phyloP scores from a whole-genome alignment of 2,329 filamentous ascomycete genomes.

The Sporothrix euskadiensis region DNA sequence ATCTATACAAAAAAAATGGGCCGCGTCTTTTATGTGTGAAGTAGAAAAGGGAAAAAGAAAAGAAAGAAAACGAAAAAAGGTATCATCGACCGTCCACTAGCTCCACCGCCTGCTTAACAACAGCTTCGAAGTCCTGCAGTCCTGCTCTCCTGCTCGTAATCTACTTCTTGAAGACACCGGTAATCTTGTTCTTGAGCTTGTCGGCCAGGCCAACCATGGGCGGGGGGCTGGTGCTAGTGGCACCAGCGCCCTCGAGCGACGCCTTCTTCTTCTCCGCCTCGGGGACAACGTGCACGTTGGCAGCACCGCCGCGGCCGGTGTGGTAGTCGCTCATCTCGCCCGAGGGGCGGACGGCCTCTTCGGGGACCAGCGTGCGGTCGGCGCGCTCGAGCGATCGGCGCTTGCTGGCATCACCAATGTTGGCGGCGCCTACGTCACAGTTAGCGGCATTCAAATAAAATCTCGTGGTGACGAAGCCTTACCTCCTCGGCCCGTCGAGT shows the following conservation, averaged over 20 bases:
- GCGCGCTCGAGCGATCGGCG: conserved; percentile 43
- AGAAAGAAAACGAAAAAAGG: conserved; percentile 20
- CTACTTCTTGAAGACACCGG: conserved; percentile 52
- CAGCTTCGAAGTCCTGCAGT: background rate
- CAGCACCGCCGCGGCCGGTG: conserved; percentile 61
- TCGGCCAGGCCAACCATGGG: conserved; percentile 52
- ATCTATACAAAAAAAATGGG: conserved; percentile 5
- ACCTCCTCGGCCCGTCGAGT: conserved; percentile 62
- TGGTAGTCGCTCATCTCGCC: conserved; percentile 55
- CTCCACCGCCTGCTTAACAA: background rate
- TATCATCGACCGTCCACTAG: conserved; percentile 23
- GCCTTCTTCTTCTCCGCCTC: conserved; percentile 38
- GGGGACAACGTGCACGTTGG: conserved; percentile 51
- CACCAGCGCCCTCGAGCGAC: conserved; percentile 31
- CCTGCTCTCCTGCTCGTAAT: background rate
- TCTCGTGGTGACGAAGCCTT: conserved; percentile 34
- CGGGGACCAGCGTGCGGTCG: conserved; percentile 57
- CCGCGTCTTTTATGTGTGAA: background rate
- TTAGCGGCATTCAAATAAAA: background rate
- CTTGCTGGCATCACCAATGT: conserved; percentile 55
- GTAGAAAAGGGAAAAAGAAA: background rate
- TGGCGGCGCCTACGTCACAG: conserved; percentile 52
- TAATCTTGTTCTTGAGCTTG: conserved; percentile 59
- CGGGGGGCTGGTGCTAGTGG: conserved; percentile 33
- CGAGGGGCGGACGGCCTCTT: conserved; percentile 52